phyloP scores from a whole-genome alignment of 768 basidiomycete genomes.

The Termitomyces sp. region DNA sequence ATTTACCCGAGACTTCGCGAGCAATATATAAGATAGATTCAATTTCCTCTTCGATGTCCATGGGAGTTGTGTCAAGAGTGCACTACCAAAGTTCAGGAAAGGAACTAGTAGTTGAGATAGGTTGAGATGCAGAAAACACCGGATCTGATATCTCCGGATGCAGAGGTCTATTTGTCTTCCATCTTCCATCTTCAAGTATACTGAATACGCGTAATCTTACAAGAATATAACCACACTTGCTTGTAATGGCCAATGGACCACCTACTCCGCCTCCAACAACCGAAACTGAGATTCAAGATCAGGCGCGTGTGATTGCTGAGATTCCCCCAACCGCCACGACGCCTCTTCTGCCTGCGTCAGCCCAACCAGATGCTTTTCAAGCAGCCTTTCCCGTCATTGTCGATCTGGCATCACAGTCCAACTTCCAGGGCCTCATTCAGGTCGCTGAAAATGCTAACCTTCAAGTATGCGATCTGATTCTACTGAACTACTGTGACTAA shows the following conservation, averaged over 20 bases:
- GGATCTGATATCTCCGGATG: constrained; percentile 1
- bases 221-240: not conserved
- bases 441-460: constrained; percentile 52
- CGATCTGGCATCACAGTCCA: constrained; percentile 40
- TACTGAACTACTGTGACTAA: not conserved
- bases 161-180: not conserved
- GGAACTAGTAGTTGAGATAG: not conserved
- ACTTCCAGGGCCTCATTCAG: constrained; percentile 40
- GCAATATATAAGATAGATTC: constrained; percentile 88
- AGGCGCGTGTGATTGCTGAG: constrained; percentile 29
- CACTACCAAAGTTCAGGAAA: not conserved
- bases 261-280: constrained; percentile 64
- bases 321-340: constrained; percentile 15
- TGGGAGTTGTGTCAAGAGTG: constrained; percentile 20
- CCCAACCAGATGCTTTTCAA: constrained; percentile 39
- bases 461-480: constrained; percentile 36
- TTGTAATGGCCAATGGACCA: constrained; percentile 52
- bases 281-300: constrained; percentile 53
- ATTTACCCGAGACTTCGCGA: constrained; percentile 85
- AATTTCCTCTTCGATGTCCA: constrained; percentile 75
- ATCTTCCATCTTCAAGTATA: not conserved
- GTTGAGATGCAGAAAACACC: constrained; percentile 3
- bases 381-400: constrained; percentile 41
- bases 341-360: constrained; percentile 13
- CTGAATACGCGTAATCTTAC: not conserved